Conservation (phyloP, 148 eudicot genomes). For the Oxyria digyna region DNA sequence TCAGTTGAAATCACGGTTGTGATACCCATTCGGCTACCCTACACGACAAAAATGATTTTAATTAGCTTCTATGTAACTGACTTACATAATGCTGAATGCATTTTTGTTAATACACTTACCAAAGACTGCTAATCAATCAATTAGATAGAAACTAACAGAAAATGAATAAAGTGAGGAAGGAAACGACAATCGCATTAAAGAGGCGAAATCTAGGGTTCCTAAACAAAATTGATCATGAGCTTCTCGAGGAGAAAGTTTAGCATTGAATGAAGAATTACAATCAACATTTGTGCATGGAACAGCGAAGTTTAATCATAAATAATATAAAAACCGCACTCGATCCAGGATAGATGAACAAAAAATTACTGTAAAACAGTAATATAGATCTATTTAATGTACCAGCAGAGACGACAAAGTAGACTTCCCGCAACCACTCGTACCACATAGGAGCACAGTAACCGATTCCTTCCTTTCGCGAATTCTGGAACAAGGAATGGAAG, state of each 20-base stretch:
- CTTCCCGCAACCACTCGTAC: constrained; percentile 96
- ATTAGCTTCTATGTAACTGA: neutral
- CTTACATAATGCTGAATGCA: neutral
- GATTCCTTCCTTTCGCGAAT: constrained; percentile 89
- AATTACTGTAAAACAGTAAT: neutral
- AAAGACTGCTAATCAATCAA: neutral
- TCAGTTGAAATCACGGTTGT: constrained; percentile 93
- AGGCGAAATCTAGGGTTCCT: neutral
- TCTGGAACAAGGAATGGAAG: constrained; percentile 28
- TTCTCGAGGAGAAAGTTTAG: neutral
- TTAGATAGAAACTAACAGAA: neutral
- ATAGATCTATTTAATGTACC: constrained; percentile 24
- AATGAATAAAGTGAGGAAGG: neutral
- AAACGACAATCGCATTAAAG: neutral
- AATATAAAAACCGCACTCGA: neutral
- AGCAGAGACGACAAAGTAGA: constrained; percentile 89
- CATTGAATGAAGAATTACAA: neutral
- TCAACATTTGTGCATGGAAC: neutral
- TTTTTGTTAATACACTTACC: neutral
- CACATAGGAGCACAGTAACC: constrained; percentile 74
- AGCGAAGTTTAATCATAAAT: neutral
- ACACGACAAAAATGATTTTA: constrained; percentile 8
- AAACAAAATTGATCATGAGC: neutral
- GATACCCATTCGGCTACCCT: constrained; percentile 90
- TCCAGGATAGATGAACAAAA: neutral